Evolutionary conservation across 495 filamentous ascomycete genomes (phyloP), one percentile per base, ranked within the genome.

Genomic region (Xylaria grammica): DNA sequence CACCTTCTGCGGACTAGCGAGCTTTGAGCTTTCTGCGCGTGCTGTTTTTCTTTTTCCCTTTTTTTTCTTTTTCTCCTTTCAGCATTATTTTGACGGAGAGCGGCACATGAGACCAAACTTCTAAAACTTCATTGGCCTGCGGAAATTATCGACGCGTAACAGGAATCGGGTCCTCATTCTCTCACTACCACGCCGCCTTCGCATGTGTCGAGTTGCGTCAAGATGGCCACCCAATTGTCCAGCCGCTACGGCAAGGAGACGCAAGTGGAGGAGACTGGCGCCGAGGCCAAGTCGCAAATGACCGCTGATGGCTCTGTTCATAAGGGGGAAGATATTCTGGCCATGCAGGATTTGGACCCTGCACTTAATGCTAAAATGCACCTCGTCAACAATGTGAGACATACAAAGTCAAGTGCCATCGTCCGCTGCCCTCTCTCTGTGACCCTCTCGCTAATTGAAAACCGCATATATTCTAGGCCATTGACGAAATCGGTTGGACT

Each of bases 401-500:
- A 49, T 53, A 48, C n/a, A 1, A 20, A 45, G n/a, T 17, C 36
- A 52, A 32, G 55, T 38, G 46, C 20, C 27, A 9, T 30, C n/a
- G 27, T 29, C 32, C 26, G 15, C n/a, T 10, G 22, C 27, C 11
- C 13, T 10, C 10, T 27, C 29, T 17, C n/a, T 19, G 46, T 20
- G 30, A n/a, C 29, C 49, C 26, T 22, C 29, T 26, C 20, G 45
- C 46, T 61, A 30, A 38, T 26, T 4, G 20, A 5, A 15, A 46
- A 45, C 65, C 36, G 45, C 60, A 70, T 51, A 52, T 10, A 40
- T 20, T 24, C 24, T 17, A 89, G 87, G 81, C 88, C 3, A 91
- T 92, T 63, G 87, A 92, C 70, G 86, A 91, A 66, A 90, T 92
- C 67, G 88, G 89, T 9, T 89, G 87, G 74, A 90, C 88, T 0